Evolutionary conservation across 805 yeast genomes (phyloP).

Genomic region (Pichia deserticola): DNA sequence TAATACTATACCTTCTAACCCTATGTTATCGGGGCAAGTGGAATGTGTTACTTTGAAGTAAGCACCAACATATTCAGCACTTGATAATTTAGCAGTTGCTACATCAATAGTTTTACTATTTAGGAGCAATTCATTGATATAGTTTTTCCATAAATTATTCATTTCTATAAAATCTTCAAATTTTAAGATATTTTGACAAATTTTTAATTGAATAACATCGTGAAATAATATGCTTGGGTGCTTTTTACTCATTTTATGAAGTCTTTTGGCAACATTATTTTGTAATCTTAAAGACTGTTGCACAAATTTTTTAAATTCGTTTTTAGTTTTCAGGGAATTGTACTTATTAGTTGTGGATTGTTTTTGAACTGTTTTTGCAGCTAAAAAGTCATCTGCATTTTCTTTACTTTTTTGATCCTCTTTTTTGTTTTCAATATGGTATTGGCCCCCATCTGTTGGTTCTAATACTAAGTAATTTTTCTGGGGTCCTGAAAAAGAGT

Average conservation of each 20-base stretch:
- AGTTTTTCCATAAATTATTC: slow-evolving; percentile 66
- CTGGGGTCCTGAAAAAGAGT: slow-evolving; percentile 39
- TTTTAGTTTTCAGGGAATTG: slow-evolving; percentile 25
- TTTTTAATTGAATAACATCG: slow-evolving; percentile 16
- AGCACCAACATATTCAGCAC: slow-evolving; percentile 83
- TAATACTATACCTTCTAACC: slow-evolving; percentile 64
- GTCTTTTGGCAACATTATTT: slow-evolving; percentile 29
- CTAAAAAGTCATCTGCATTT: background rate
- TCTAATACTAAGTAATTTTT: slow-evolving; percentile 37
- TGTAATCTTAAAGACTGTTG: slow-evolving; percentile 33
- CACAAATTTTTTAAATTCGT: slow-evolving; percentile 37
- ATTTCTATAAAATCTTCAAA: slow-evolving; percentile 48
- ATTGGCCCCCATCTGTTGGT: slow-evolving; percentile 29
- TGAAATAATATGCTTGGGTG: slow-evolving; percentile 17
- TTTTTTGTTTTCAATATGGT: slow-evolving; percentile 11
- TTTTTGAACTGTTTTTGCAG: background rate
- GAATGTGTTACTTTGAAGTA: slow-evolving; percentile 49
- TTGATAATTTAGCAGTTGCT: slow-evolving; percentile 51
- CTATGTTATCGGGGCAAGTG: slow-evolving; percentile 49
- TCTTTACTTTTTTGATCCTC: slow-evolving; percentile 13
- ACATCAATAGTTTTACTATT: slow-evolving; percentile 18
- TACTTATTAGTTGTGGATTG: slow-evolving; percentile 11
- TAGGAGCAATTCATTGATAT: slow-evolving; percentile 50
- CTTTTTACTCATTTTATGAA: slow-evolving; percentile 24
- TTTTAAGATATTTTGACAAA: slow-evolving; percentile 21